Evolutionary conservation across 345 rosid species (phyloP).

Genomic region (Salix caprea): DNA sequence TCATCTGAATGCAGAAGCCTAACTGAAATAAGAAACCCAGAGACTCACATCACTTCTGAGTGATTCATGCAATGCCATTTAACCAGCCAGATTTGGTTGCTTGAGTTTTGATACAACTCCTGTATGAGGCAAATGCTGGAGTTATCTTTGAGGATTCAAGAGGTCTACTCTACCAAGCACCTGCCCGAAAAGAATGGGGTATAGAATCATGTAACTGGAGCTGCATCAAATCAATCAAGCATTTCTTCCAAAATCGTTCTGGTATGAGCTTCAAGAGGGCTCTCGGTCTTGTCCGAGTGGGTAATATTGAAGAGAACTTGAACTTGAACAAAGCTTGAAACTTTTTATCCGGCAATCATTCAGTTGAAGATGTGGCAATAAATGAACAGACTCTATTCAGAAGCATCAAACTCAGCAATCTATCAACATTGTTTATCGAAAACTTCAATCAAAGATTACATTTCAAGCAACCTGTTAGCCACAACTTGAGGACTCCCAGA

Average conservation of each 20-base stretch:
- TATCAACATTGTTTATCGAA: too few species aligned
- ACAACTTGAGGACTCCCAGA: slow-evolving; percentile 82
- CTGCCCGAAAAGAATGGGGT: background rate
- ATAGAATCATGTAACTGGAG: slow-evolving; percentile 19
- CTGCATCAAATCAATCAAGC: slow-evolving; percentile 69
- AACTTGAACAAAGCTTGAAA: background rate
- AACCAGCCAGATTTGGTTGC: background rate
- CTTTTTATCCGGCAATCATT: background rate
- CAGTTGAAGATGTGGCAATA: background rate
- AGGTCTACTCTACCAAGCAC: background rate
- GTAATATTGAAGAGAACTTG: slow-evolving; percentile 41
- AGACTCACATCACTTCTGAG: background rate
- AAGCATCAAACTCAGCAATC: too few species aligned
- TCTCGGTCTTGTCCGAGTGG: slow-evolving; percentile 72
- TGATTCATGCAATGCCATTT: background rate
- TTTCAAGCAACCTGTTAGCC: slow-evolving; percentile 9
- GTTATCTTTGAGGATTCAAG: slow-evolving; percentile 6
- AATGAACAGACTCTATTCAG: background rate
- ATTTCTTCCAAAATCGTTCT: slow-evolving; percentile 60
- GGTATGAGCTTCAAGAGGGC: slow-evolving; percentile 58
- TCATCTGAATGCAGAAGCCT: too few species aligned
- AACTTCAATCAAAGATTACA: too few species aligned
- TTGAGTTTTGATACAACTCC: background rate
- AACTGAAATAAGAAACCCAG: too few species aligned
- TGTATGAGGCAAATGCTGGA: background rate